phyloP scores from a whole-genome alignment of 208 protist species.

The Strigomonas culicis region DNA sequence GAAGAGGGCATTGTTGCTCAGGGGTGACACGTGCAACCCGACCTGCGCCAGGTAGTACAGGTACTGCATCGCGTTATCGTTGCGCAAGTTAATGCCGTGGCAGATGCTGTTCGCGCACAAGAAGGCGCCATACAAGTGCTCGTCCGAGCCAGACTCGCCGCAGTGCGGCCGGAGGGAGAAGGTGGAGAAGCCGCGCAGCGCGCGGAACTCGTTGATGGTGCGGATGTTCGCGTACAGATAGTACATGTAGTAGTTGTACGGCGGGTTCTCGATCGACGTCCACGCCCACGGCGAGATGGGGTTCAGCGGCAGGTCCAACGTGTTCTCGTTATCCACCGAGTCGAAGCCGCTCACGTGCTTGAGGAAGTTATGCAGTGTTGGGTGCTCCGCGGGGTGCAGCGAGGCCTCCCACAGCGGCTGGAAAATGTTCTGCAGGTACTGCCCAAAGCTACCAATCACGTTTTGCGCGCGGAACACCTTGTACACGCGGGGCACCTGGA shows the following conservation, averaged over 20 bases:
- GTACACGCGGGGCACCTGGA: constrained; percentile 97
- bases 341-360: constrained; percentile 98
- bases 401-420: constrained; percentile 97
- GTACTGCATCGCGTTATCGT: constrained; percentile 93
- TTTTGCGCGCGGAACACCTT: constrained; percentile 73
- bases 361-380: constrained; percentile 95
- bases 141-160: constrained; percentile 91
- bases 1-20: constrained; percentile 99
- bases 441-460: constrained; percentile 89
- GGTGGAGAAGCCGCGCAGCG: constrained; percentile 83
- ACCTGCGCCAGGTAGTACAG: constrained; percentile 98
- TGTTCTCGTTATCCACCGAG: constrained; percentile 96
- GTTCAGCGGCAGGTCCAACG: constrained; percentile 53
- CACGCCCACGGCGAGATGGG: constrained; percentile 88
- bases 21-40: constrained; percentile 95
- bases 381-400: constrained; percentile 92
- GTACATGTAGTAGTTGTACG: constrained; percentile 98
- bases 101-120: constrained; percentile 94
- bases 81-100: constrained; percentile 95
- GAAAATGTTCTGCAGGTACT: constrained; percentile 98
- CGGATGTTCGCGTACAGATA: constrained; percentile 98
- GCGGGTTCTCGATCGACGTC: constrained; percentile 95
- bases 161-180: constrained; percentile 98
- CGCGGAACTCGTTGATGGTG: constrained; percentile 95
- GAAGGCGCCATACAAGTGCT: constrained; percentile 95